phyloP scores from a whole-genome alignment of 78 protist genomes.

The Monosiga brevicollis region DNA sequence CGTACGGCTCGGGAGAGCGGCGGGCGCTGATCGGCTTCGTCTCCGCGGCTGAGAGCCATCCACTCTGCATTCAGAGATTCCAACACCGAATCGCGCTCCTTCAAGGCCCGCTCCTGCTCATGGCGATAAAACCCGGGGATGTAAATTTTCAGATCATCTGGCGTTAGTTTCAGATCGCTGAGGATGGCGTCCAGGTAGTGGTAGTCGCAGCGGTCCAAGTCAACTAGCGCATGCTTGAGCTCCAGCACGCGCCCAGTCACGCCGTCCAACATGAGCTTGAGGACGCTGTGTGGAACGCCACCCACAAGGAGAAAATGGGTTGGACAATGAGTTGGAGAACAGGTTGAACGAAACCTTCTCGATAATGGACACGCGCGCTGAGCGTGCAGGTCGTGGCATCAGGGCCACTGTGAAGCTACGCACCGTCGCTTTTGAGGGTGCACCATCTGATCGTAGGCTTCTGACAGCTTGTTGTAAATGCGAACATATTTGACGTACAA shows the following conservation, averaged over 20 bases:
- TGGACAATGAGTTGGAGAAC: too few species aligned
- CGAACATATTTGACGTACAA: not conserved
- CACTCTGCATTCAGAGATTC: too few species aligned
- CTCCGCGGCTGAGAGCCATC: too few species aligned
- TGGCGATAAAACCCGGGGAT: not conserved
- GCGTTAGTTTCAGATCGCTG: not conserved
- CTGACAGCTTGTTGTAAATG: not conserved
- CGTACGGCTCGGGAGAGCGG: too few species aligned
- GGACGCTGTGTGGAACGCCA: too few species aligned
- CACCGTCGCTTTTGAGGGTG: not conserved
- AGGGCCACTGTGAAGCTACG: not conserved
- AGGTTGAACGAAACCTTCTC: too few species aligned
- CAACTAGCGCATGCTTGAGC: not conserved
- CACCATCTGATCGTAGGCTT: not conserved
- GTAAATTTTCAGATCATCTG: not conserved
- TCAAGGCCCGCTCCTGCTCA: not conserved
- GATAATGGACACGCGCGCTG: too few species aligned
- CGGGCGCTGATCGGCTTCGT: too few species aligned
- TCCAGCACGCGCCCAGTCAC: not conserved
- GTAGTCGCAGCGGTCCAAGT: not conserved
- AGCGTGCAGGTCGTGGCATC: too few species aligned
- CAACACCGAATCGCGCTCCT: not conserved
- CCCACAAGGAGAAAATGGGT: too few species aligned
- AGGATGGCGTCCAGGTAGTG: not conserved
- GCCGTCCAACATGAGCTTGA: not conserved